Base-by-base conservation (phyloP, 768 basidiomycete species). In the Rhodosporidiobolus sp. region DNA sequence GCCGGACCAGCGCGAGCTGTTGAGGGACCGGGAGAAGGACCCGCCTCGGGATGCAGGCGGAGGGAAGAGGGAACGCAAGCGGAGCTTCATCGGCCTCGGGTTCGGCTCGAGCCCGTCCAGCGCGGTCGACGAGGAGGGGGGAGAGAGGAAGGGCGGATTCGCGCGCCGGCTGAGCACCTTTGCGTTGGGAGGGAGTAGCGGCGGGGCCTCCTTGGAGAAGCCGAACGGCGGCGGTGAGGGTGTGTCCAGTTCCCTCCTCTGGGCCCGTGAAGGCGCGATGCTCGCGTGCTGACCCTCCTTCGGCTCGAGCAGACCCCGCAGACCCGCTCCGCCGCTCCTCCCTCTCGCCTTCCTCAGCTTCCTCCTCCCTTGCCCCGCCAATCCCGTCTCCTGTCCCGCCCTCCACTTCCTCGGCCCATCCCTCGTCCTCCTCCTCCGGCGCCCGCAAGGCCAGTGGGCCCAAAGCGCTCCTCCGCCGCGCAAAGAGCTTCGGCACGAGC, bases 401-500 rank as follows among this genome's bases (percentile, higher is more conserved):
- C 26, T n/a, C n/a, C n/a, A n/a, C n/a, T n/a, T n/a, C n/a, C n/a
- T n/a, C n/a, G n/a, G n/a, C n/a, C n/a, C n/a, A n/a, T n/a, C n/a
- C n/a, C n/a, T n/a, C n/a, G n/a, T n/a, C n/a, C n/a, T 28, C 26
- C 30, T 26, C n/a, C 14, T 54, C 53, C 5, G 16, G 35, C 26
- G 24, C 62, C 3, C 64, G 56, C 49, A 74, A 74, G 48, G n/a
- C 61, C 14, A 66, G 59, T 53, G 63, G 59, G 11, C 34, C 72
- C 6, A 60, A 56, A 26, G 56, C 63, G 12, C 60, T 73, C 54
- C 53, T 74, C 12, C 54, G 73, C 2, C 65, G 73, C 8, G 73
- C 73, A 24, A 74, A 60, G 52, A 67, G 65, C 49, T 74, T 74
- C 32, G 73, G 73, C 0, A 67, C 64, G 32, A 66, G 56, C 35